Evolutionary conservation across 2,329 filamentous ascomycete species (phyloP), one percentile per base, ranked within the genome.

Genomic region (Fusarium armeniacum): DNA sequence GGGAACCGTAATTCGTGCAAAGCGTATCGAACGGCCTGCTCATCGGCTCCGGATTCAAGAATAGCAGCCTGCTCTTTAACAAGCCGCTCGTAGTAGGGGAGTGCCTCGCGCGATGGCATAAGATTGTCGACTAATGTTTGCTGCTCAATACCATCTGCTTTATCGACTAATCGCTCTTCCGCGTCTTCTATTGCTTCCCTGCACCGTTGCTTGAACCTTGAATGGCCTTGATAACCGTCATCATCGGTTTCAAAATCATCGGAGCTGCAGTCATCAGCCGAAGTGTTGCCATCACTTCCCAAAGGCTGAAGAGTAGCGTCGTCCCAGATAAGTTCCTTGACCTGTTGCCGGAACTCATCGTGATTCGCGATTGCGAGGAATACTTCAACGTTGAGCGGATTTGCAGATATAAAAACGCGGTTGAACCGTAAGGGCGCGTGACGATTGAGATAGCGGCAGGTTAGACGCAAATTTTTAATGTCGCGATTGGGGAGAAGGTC

Each of bases 271-370:
- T 24, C 11, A n/a, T 41, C 26, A 20, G 41, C 26, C 2, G 26
- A 40, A 11, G 28, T 20, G n/a, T 41, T 20, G 6, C 16, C 35
- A 11, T 20, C 22, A 13, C 18, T 16, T 28, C 22, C 12, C 13
- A 33, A 5, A 32, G 12, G n/a, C 3, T 4, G 30, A 9, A 58
- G n/a, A 16, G 24, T 28, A 22, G 55, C 38, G 20, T 58, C 55
- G 6, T 52, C 53, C 55, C 55, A 52, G 7, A 52, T 38, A 4
- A 52, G 20, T 28, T 58, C 38, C 32, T 12, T 36, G 5, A 52
- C 46, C 6, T 36, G 18, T 2, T 50, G 30, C 5, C 46, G 32
- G 10, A 58, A 58, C 1, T 3, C 15, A 5, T 58, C 8, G 3
- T 58, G 36, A 30, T 58, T 44, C 2, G 24, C 46, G 2, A 58